Conservation (phyloP, 129 eudicot genomes). For the Dittrichia graveolens region DNA sequence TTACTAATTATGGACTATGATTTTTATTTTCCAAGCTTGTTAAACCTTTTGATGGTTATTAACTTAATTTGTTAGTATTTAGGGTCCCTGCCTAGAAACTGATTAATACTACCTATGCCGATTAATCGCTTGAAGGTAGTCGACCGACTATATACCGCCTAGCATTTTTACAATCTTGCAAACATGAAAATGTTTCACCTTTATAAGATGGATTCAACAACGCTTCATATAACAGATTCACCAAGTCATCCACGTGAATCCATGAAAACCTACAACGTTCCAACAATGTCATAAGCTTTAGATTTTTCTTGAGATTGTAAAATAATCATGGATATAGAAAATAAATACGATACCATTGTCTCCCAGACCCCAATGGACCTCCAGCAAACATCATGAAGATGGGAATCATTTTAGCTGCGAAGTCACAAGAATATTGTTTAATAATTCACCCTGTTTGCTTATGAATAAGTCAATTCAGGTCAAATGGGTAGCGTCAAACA, state of each 20-base stretch:
- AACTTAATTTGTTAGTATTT: too few species aligned
- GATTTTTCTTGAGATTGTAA: background rate
- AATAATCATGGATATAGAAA: background rate
- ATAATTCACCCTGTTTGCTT: background rate
- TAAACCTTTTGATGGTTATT: too few species aligned
- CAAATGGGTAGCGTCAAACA: background rate
- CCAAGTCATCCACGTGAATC: conserved; percentile 97
- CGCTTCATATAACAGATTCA: conserved; percentile 81
- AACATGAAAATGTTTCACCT: conserved; percentile 42
- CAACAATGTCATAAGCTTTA: background rate
- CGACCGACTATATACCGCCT: too few species aligned
- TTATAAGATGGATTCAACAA: conserved; percentile 75
- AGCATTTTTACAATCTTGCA: too few species aligned
- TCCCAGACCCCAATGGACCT: conserved; percentile 98
- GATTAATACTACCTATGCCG: too few species aligned
- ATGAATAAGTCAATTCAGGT: background rate
- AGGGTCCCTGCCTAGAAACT: too few species aligned
- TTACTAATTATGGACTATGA: too few species aligned
- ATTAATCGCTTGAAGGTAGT: too few species aligned
- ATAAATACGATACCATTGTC: conserved; percentile 68
- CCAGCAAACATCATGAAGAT: conserved; percentile 97
- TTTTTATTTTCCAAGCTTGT: too few species aligned
- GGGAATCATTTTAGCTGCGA: conserved; percentile 96
- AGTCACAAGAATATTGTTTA: conserved; percentile 3
- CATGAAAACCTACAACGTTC: conserved; percentile 81